Evolutionary conservation across 23 red algal species (phyloP).

Genomic region (Gracilaria domingensis): DNA sequence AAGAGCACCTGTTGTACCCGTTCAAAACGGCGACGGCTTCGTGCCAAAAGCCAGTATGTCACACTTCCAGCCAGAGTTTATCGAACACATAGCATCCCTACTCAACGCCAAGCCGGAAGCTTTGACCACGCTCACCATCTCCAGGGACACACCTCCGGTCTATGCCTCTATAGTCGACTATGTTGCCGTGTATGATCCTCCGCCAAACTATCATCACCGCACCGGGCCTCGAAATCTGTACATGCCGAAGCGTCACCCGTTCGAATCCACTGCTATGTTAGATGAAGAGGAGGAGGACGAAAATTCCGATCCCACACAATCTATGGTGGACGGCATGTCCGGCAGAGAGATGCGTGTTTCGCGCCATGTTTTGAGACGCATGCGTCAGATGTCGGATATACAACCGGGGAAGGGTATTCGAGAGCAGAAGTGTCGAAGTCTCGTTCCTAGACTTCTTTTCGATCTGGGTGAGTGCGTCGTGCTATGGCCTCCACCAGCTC

Average conservation of each 20-base stretch:
- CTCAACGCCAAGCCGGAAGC: slow-evolving; percentile 2
- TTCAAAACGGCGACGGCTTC: too few species aligned
- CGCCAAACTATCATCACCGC: neutral
- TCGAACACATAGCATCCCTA: slow-evolving; percentile 17
- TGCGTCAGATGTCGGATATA: neutral
- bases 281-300: neutral
- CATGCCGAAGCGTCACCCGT: neutral
- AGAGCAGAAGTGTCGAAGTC: neutral
- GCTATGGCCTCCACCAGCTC: slow-evolving; percentile 44
- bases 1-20: too few species aligned
- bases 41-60: slow-evolving; percentile 33
- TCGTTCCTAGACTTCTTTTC: neutral
- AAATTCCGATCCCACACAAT: neutral
- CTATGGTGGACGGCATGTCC: neutral
- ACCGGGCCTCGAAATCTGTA: slow-evolving; percentile 7
- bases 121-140: slow-evolving; percentile 29
- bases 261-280: neutral
- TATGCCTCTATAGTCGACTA: slow-evolving; percentile 36
- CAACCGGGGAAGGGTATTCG: slow-evolving; percentile 3
- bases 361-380: neutral
- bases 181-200: slow-evolving; percentile 1
- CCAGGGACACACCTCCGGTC: neutral
- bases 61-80: neutral
- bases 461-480: slow-evolving; percentile 24
- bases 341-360: neutral